Conservation (phyloP, 2,329 filamentous ascomycete species). For the Arthroderma sp. region DNA sequence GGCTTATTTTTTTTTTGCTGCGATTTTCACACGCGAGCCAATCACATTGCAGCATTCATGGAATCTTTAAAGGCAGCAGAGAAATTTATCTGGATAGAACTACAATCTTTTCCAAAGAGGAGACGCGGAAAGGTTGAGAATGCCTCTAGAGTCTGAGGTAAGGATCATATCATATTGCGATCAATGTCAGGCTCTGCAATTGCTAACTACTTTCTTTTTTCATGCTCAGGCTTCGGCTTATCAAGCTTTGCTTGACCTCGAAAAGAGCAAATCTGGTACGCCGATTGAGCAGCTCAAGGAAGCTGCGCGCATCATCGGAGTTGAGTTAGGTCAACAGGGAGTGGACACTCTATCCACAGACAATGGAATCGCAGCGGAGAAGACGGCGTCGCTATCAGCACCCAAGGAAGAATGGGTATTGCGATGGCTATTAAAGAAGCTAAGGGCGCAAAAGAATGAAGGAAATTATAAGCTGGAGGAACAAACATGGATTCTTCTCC, state of each 20-base stretch:
- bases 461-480: slow-evolving; percentile 30
- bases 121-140: no score
- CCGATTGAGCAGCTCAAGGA: slow-evolving; percentile 25
- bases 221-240: slow-evolving; percentile 23
- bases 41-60: no score
- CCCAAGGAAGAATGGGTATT: slow-evolving; percentile 53
- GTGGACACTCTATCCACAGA: neutral
- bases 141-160: no score
- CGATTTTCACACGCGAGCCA: no score
- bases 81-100: no score
- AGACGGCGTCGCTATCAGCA: slow-evolving; percentile 9
- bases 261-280: slow-evolving; percentile 29
- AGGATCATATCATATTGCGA: no score
- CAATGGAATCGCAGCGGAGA: neutral
- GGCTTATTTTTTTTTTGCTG: no score
- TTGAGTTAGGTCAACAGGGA: slow-evolving; percentile 24
- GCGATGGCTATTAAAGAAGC: slow-evolving; percentile 51
- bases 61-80: no score
- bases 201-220: slow-evolving; percentile 4
- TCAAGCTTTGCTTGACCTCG: slow-evolving; percentile 32
- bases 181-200: slow-evolving; percentile 8
- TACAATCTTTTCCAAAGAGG: no score
- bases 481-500: slow-evolving; percentile 41
- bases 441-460: slow-evolving; percentile 30
- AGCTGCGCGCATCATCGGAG: slow-evolving; percentile 30